Percentiles rank a stretch among this genome's conserved stretches.
phyloP scores from a whole-genome alignment of 2,329 filamentous ascomycete genomes.

The Tolypocladium pustulatum region DNA sequence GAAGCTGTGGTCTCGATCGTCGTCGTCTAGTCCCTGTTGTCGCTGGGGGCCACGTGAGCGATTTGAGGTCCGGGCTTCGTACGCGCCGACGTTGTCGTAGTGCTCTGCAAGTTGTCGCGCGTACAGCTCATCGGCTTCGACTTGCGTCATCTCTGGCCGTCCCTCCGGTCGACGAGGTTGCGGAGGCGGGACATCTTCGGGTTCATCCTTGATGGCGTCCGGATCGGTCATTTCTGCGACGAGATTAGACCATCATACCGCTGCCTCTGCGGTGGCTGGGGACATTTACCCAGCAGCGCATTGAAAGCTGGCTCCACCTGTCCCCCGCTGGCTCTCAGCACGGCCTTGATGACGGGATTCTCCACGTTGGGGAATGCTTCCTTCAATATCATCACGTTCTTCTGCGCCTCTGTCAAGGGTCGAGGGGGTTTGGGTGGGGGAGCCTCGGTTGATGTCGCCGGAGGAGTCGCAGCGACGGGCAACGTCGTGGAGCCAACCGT shows the following conservation, averaged over 20 bases:
- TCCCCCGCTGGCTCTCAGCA: conserved; percentile 76
- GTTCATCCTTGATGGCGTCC: conserved; percentile 47
- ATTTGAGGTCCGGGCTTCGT: conserved; percentile 45
- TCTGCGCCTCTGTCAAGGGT: conserved; percentile 69
- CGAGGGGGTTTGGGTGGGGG: conserved; percentile 77
- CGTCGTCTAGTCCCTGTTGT: conserved; percentile 29
- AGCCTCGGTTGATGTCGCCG: conserved; percentile 13
- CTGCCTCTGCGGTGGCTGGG: not conserved
- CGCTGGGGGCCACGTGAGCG: conserved; percentile 28
- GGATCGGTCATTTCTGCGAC: conserved; percentile 66
- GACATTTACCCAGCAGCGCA: conserved; percentile 63
- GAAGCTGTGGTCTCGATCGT: conserved; percentile 76
- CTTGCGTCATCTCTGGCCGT: conserved; percentile 58
- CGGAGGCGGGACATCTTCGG: conserved; percentile 52
- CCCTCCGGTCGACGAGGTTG: conserved; percentile 69
- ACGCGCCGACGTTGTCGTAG: conserved; percentile 56
- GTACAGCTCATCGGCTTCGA: conserved; percentile 86
- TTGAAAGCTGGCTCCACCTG: conserved; percentile 92
- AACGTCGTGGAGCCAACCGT: conserved; percentile 14
- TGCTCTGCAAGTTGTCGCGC: conserved; percentile 89
- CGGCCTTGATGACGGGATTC: conserved; percentile 68
- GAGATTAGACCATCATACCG: not conserved
- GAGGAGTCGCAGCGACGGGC: conserved; percentile 19
- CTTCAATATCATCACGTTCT: conserved; percentile 78
- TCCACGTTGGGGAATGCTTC: conserved; percentile 92